phyloP scores from a whole-genome alignment of 805 yeast genomes.

The Diddensiella santjacobensis region DNA sequence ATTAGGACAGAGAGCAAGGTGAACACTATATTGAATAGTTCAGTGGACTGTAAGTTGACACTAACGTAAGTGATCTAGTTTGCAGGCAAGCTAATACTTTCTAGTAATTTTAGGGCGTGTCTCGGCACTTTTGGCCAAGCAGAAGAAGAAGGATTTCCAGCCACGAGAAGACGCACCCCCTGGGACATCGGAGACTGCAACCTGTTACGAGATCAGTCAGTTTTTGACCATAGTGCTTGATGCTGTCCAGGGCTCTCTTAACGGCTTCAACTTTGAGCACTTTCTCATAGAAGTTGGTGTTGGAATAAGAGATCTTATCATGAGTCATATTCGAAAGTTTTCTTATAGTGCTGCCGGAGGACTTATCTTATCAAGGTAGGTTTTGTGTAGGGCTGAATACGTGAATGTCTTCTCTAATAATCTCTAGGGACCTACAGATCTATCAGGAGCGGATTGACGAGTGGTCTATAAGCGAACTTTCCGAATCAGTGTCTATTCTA shows the following conservation, averaged over 20 bases:
- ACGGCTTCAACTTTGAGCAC: constrained; percentile 46
- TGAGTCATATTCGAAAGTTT: constrained; percentile 71
- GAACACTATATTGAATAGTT: constrained; percentile 58
- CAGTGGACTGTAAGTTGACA: constrained; percentile 37
- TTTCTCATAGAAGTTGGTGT: constrained; percentile 56
- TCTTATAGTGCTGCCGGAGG: constrained; percentile 82
- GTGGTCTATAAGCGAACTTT: constrained; percentile 60
- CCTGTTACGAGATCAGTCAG: constrained; percentile 60
- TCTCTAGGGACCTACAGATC: constrained; percentile 64
- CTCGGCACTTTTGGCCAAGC: constrained; percentile 51
- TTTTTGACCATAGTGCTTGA: constrained; percentile 46
- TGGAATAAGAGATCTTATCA: constrained; percentile 52
- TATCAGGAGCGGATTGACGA: constrained; percentile 65
- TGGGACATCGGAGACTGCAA: constrained; percentile 50
- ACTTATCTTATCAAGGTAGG: constrained; percentile 52
- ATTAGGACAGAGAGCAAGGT: constrained; percentile 60
- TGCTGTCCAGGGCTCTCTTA: constrained; percentile 38
- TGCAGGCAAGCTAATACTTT: constrained; percentile 1
- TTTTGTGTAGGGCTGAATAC: neutral
- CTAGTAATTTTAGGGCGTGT: constrained; percentile 48
- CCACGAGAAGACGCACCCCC: constrained; percentile 34
- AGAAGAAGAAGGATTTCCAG: constrained; percentile 69
- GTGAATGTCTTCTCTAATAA: neutral
- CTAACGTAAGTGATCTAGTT: too few species aligned
- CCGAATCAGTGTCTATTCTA: constrained; percentile 62